Base-by-base conservation (phyloP, 2,329 filamentous ascomycete species). In the Polychaeton citri region DNA sequence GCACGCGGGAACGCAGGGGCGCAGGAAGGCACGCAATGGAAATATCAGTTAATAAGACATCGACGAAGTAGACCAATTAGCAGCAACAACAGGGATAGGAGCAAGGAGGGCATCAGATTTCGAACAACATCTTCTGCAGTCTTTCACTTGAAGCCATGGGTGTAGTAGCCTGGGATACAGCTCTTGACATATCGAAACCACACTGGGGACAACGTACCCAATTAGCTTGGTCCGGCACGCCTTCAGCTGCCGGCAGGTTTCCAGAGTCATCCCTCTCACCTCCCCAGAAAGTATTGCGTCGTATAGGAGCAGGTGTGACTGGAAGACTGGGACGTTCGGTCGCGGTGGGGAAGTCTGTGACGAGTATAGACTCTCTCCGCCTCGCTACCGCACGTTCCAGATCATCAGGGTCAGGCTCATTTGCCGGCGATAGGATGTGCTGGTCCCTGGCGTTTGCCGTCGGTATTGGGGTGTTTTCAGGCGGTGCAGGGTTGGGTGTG, bases 261-360 rank as follows among this genome's bases (percentile, higher is more conserved):
- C 68, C 69, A 43, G 65, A 61, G 24, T 65, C 65, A 40, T 74
- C 65, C 34, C 67, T 67, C 40, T 73, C 72, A 18, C 65, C 64
- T 35, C 72, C 76, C 79, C 77, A 84, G 56, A 80, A 81, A 34
- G 64, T 77, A 21, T 71, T 66, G 48, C 80, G 69, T 43, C 73
- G 72, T 48, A 88, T 71, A 12, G 86, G 85, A 10, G 85, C 85
- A 2, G 87, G 87, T 7, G 87, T 95, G 21, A 94, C 87, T 4
- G 88, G 86, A 39, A 95, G 68, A 57, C 84, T 93, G 34, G 86
- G 86, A 33, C 86, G 73, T 54, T 95, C 87, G 40, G 74, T 59
- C 50, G 81, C 81, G 45, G 73, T 81, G 4, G 87, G 87, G 57
- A 94, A 95, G 62, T 94, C 83, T 41, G 86, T 94, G 43, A 94